Percentiles rank a stretch among this genome's conserved stretches.
phyloP scores from a whole-genome alignment of 2,329 filamentous ascomycete genomes.

The Claviceps cyperi region DNA sequence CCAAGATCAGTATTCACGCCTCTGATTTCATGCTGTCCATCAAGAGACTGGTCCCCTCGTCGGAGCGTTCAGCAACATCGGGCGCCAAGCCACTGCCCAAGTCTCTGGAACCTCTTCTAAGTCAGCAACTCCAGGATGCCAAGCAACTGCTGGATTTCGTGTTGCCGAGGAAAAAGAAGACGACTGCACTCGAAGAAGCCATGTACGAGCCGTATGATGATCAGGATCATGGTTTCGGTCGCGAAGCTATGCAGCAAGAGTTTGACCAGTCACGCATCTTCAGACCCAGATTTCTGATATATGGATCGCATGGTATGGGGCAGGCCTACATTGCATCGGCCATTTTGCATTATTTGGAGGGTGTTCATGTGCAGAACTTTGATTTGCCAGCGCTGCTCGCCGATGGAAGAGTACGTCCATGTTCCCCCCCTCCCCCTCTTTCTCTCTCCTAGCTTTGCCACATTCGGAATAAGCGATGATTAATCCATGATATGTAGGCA shows the following conservation, averaged over 20 bases:
- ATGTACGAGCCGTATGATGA: constrained; percentile 80
- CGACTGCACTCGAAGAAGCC: constrained; percentile 84
- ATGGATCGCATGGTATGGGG: constrained; percentile 78
- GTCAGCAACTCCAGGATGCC: constrained; percentile 56
- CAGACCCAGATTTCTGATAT: constrained; percentile 71
- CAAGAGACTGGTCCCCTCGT: constrained; percentile 92
- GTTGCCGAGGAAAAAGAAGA: constrained; percentile 71
- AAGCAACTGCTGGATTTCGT: constrained; percentile 56
- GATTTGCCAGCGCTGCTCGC: constrained; percentile 77
- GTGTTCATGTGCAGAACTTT: constrained; percentile 86
- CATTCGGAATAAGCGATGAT: background rate
- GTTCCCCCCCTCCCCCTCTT: no score
- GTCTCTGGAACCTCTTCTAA: constrained; percentile 66
- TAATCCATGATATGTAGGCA: constrained; percentile 29
- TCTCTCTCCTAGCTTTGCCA: background rate
- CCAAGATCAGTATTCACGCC: constrained; percentile 71
- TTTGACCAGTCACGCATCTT: constrained; percentile 85
- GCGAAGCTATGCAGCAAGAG: constrained; percentile 59
- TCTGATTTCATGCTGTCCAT: constrained; percentile 96
- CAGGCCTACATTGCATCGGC: constrained; percentile 80
- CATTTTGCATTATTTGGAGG: constrained; percentile 80
- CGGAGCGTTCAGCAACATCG: constrained; percentile 75
- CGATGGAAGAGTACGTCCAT: constrained; percentile 54
- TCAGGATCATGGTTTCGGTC: constrained; percentile 67
- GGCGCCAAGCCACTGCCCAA: constrained; percentile 69